phyloP scores from a whole-genome alignment of 2,329 filamentous ascomycete species.

The Fusarium graminum region DNA sequence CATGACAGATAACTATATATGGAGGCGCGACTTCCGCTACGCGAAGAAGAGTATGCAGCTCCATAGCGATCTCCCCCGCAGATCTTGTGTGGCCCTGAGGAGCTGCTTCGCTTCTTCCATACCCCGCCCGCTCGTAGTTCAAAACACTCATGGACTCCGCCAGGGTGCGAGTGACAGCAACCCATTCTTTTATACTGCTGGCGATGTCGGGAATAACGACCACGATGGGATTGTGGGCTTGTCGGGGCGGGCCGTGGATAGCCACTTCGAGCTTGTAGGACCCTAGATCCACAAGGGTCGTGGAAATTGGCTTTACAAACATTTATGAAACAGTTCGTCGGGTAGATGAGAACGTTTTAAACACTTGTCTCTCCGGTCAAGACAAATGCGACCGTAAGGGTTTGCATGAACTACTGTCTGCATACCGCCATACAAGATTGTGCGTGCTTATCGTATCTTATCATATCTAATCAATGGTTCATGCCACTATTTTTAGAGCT shows the following conservation, averaged over 20 bases:
- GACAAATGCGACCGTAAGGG: not conserved
- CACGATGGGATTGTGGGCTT: slow-evolving; percentile 33
- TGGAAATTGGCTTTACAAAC: not conserved
- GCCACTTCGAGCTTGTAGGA: slow-evolving; percentile 11
- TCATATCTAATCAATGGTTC: not conserved
- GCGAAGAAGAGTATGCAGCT: slow-evolving; percentile 21
- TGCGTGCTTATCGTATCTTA: too few relatives aligned
- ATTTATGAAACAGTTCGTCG: not conserved
- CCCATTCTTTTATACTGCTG: slow-evolving; percentile 35
- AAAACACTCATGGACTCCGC: slow-evolving; percentile 19
- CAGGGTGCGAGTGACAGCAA: slow-evolving; percentile 12
- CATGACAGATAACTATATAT: slow-evolving; percentile 28
- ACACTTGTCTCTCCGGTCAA: not conserved
- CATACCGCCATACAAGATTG: not conserved
- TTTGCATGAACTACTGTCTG: not conserved
- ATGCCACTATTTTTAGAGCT: not conserved
- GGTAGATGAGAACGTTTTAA: not conserved
- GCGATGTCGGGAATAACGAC: slow-evolving; percentile 27
- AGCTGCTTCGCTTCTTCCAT: slow-evolving; percentile 17
- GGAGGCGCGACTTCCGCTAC: slow-evolving; percentile 27
- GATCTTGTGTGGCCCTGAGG: not conserved
- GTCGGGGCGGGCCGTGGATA: slow-evolving; percentile 26
- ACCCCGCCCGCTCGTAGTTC: slow-evolving; percentile 29
- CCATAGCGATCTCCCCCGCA: slow-evolving; percentile 10
- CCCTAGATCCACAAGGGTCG: slow-evolving; percentile 2